Evolutionary conservation across 78 protist genomes (phyloP), one percentile per base, ranked within the genome.

Genomic region (Dictyostelium purpureum): DNA sequence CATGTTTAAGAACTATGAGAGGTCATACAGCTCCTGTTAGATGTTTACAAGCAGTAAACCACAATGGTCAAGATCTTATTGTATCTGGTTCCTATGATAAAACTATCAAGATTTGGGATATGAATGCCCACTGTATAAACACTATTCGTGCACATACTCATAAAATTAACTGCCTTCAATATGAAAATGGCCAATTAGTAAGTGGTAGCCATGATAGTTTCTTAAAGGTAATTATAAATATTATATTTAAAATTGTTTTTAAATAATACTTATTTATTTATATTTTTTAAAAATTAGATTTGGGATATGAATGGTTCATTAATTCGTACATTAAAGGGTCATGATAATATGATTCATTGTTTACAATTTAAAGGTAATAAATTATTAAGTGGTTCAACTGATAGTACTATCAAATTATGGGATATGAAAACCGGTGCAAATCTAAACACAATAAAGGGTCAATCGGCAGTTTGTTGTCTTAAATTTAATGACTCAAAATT

Each of bases 341-440:
- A 85, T 47, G 92, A 85, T 26, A 85, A 85, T 61, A 85, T 85
- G 92, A 85, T 85, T 47, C 92, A 85, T 47, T 85, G 92, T 85
- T 66, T 85, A 19, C 92, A 85, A 85, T 73, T 85, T n/a, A 70
- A 71, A 31, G 92, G 92, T 19, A 85, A 85, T 33, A 85, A 85
- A 59, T 51, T 85, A 47, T 52, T 85, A 16, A 85, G 92, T 43
- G 92, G 92, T 26, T 85, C 92, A 16, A 85, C 92, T 3, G 92
- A 85, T 47, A 59, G 76, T 1, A 85, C 92, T 2, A 85, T 85
- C 2, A 54, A 76, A 47, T 51, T 85, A 0, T 85, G 92, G 92
- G 92, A 85, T 35, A n/a, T 73, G 19, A 85, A 85, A 66, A 85
- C 70, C 59, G 92, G 92, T 11, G 42, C 82, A 10, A 81, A 85